Evolutionary conservation across 345 rosid genomes (phyloP).

Genomic region (Cochlearia excelsa): DNA sequence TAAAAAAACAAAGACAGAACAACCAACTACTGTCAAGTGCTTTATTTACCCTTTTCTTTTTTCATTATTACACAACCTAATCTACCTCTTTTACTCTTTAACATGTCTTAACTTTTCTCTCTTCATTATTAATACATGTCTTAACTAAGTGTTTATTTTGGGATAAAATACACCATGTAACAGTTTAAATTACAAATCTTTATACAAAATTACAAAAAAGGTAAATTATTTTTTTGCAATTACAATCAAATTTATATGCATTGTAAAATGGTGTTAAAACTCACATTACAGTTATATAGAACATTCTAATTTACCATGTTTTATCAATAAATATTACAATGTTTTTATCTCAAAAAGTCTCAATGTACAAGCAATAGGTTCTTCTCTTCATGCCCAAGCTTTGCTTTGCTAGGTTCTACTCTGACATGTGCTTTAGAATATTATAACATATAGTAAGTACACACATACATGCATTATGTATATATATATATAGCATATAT

Average conservation of each 20-base stretch:
- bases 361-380: constrained; percentile 49
- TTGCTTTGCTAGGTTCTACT: constrained; percentile 44
- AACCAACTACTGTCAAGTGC: constrained; percentile 70
- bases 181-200: no score
- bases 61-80: constrained; percentile 39
- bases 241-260: no score
- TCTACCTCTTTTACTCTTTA: constrained; percentile 23
- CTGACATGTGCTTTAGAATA: constrained; percentile 46
- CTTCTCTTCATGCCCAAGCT: constrained; percentile 77
- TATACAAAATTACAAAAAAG: no score
- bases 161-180: neutral
- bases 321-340: no score
- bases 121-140: constrained; percentile 22
- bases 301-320: no score
- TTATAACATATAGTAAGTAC: constrained; percentile 24
- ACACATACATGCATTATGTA: constrained; percentile 31
- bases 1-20: constrained; percentile 46
- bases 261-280: no score
- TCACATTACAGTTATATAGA: no score
- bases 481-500: neutral
- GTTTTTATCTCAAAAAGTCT: constrained; percentile 17
- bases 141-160: constrained; percentile 11
- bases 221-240: no score
- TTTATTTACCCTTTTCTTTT: constrained; percentile 47
- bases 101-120: constrained; percentile 10